Evolutionary conservation across 495 filamentous ascomycete genomes (phyloP).

Genomic region (Neurospora hispaniola): DNA sequence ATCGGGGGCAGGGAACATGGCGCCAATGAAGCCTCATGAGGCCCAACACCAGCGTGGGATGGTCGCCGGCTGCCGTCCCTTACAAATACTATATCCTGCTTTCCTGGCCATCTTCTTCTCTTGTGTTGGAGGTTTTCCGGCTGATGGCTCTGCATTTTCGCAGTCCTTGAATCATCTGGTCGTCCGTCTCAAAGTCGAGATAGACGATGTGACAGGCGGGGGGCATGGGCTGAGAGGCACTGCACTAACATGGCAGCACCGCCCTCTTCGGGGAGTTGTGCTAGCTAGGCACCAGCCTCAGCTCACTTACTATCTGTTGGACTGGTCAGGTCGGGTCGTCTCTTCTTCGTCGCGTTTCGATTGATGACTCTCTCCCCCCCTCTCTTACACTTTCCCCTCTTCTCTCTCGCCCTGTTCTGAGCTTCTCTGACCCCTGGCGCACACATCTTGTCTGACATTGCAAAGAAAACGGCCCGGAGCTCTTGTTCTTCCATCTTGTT

Average conservation of each 20-base stretch:
- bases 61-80: not conserved
- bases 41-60: not conserved
- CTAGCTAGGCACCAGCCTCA: conserved; percentile 15
- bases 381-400: not conserved
- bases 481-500: not conserved
- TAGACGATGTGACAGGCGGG: not conserved
- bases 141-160: conserved; percentile 6
- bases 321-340: not conserved
- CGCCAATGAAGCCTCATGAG: not conserved
- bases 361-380: conserved; percentile 1
- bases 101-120: conserved; percentile 3
- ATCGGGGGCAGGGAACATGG: not conserved
- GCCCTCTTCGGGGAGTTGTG: conserved; percentile 7
- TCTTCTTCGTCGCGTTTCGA: not conserved
- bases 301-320: not conserved
- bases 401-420: conserved; percentile 2
- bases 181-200: conserved; percentile 13
- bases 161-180: conserved; percentile 8
- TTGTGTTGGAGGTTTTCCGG: not conserved
- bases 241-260: conserved; percentile 15
- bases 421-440: conserved; percentile 4
- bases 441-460: conserved; percentile 5
- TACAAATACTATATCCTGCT: not conserved
- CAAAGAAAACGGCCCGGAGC: not conserved
- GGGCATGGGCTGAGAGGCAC: not conserved